phyloP scores from a whole-genome alignment of 345 rosid species.

The Raphanus raphanistrum region DNA sequence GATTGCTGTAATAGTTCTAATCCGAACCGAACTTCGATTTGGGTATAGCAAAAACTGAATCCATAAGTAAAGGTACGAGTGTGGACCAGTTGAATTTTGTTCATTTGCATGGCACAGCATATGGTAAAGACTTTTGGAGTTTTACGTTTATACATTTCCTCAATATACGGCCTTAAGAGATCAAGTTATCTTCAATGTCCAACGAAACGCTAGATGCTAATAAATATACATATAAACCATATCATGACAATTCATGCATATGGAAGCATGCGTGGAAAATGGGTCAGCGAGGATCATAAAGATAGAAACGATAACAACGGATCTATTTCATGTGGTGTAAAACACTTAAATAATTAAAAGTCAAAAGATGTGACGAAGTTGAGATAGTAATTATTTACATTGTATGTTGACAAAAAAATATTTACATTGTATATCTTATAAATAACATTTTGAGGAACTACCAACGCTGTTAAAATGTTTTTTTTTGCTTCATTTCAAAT shows the following conservation, averaged over 20 bases:
- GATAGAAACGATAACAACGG: conserved; percentile 42
- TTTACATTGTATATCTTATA: not conserved
- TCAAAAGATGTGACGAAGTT: conserved; percentile 24
- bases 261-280: conserved; percentile 25
- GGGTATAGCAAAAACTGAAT: not conserved
- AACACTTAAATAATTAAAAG: conserved; percentile 13
- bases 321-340: conserved; percentile 40
- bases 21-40: not conserved
- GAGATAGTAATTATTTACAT: not conserved
- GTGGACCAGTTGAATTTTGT: not conserved
- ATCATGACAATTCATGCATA: conserved; percentile 24
- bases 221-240: conserved; percentile 4
- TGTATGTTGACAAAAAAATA: too few species aligned
- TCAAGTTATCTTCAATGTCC: not conserved
- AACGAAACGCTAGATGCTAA: conserved; percentile 1
- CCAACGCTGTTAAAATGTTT: not conserved
- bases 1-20: not conserved
- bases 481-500: not conserved
- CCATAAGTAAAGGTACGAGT: not conserved
- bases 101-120: not conserved
- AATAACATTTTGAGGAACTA: not conserved
- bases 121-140: not conserved
- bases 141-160: not conserved
- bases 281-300: conserved; percentile 39
- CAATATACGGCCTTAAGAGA: not conserved